These are phyloP conservation scores for Schizophyllum amplum DNA, from an alignment of 1,284 basidiomycete species.

Conservation along the genomic window DNA sequence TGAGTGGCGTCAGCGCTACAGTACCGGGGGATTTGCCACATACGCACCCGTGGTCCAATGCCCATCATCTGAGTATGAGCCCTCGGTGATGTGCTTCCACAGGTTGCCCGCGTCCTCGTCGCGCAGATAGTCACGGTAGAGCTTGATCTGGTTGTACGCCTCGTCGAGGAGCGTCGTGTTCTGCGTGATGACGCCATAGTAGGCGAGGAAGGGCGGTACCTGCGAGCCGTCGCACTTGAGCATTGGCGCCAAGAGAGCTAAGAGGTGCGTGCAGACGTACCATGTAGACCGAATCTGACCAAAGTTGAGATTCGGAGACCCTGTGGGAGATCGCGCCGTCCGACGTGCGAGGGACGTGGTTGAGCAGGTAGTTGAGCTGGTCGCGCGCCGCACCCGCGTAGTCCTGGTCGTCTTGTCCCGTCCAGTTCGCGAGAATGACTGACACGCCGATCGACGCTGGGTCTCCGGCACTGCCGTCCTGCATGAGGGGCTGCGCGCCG, in stretches of 20 bases:
- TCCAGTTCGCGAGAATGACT: conserved; percentile 74
- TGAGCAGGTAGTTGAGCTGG: conserved; percentile 67
- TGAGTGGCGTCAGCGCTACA: neutral
- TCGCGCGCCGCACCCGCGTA: conserved; percentile 63
- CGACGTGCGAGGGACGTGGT: conserved; percentile 54
- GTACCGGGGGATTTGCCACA: neutral
- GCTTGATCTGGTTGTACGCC: conserved; percentile 71
- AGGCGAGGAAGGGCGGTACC: conserved; percentile 84
- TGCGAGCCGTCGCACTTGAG: neutral
- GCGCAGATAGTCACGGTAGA: conserved; percentile 64
- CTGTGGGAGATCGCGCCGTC: conserved; percentile 83
- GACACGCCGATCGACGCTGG: conserved; percentile 79
- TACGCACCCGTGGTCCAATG: conserved; percentile 67
- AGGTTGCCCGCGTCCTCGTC: conserved; percentile 28
- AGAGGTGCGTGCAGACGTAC: conserved; percentile 17
- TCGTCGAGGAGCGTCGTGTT: conserved; percentile 63
- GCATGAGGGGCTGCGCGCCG: conserved; percentile 43
- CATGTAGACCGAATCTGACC: conserved; percentile 82
- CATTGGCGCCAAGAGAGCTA: neutral
- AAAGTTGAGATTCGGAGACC: conserved; percentile 56
- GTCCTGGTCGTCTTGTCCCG: conserved; percentile 33
- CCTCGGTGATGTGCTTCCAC: conserved; percentile 61
- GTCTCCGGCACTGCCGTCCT: conserved; percentile 66
- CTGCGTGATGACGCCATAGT: conserved; percentile 67
- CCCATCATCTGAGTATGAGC: conserved; percentile 35